phyloP scores from a whole-genome alignment of 1,139 yeast species.

The Geotrichum restrictum region DNA sequence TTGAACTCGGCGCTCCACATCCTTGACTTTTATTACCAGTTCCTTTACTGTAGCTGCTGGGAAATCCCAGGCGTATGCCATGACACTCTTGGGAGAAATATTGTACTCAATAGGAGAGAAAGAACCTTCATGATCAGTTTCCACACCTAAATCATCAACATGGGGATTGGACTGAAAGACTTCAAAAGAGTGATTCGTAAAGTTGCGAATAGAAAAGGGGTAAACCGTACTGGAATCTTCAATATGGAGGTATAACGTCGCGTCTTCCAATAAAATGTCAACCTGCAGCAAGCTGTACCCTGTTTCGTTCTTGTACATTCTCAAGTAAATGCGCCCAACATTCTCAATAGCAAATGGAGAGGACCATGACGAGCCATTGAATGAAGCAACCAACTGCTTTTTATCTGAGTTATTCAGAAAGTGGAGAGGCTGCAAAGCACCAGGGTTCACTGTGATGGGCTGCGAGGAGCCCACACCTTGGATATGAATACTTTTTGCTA shows the following conservation, averaged over 20 bases:
- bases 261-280: constrained; percentile 69
- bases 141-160: constrained; percentile 66
- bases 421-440: constrained; percentile 59
- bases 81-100: constrained; percentile 82
- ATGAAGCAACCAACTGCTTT: constrained; percentile 57
- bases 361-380: constrained; percentile 67
- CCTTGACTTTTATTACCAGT: constrained; percentile 61
- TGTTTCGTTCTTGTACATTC: constrained; percentile 56
- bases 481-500: constrained; percentile 55
- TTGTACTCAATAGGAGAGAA: constrained; percentile 58
- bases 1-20: constrained; percentile 72
- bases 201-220: constrained; percentile 91
- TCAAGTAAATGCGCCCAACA: constrained; percentile 73
- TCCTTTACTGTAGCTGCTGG: constrained; percentile 88
- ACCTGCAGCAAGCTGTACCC: constrained; percentile 66
- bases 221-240: constrained; percentile 71
- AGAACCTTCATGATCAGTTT: constrained; percentile 27
- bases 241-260: constrained; percentile 72
- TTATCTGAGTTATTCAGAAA: constrained; percentile 47
- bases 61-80: constrained; percentile 98
- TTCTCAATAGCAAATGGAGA: constrained; percentile 82
- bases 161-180: constrained; percentile 84
- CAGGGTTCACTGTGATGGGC: constrained; percentile 43
- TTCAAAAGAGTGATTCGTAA: constrained; percentile 75
- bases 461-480: constrained; percentile 53